Evolutionary conservation across 2,329 filamentous ascomycete species (phyloP), one percentile per base, ranked within the genome.

Genomic region (Sclerotinia borealis): DNA sequence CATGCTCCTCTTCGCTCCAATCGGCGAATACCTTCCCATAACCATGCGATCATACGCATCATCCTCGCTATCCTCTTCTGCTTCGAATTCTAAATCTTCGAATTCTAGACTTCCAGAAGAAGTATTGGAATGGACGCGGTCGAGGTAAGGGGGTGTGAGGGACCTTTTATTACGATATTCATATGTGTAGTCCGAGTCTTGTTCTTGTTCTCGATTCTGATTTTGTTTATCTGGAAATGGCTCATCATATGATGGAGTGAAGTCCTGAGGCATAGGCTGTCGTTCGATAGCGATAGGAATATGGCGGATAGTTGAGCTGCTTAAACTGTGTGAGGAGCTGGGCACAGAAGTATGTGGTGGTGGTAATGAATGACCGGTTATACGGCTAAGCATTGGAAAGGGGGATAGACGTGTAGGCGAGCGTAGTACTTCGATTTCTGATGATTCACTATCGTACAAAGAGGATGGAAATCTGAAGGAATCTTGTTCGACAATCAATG

Each of bases 31-130:
- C 41, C 71, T 61, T 5, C 70, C 71, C 37, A 74, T 59, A 34
- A 73, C 71, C 72, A 73, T 74, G n/a, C 67, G 65, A 69, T 74
- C 72, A 63, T 66, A 73, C 13, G 64, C 71, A 67, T 74, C 71
- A 67, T 74, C 72, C 2, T 74, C 71, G 56, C 71, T 73, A 65
- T 74, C 72, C 39, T 71, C 72, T 43, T 74, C 72, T 13, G 15
- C 47, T 3, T 45, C 29, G n/a, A 49, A 49, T 5, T 25, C 22
- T 13, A 19, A 6, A 8, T 34, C 48, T 13, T 27, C 47, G 22
- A 54, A n/a, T 45, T 51, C 27, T 22, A 34, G 11, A 15, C 17
- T 13, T 3, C 10, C 3, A 17, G 22, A 19, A 9, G n/a, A 27
- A 17, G 36, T 25, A 10, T 31, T 6, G 13, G 39, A 56, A 34